Percentiles rank a stretch among this genome's conserved stretches.
Evolutionary conservation across 768 basidiomycete species (phyloP).

Genomic region (Amanita molliuscula): DNA sequence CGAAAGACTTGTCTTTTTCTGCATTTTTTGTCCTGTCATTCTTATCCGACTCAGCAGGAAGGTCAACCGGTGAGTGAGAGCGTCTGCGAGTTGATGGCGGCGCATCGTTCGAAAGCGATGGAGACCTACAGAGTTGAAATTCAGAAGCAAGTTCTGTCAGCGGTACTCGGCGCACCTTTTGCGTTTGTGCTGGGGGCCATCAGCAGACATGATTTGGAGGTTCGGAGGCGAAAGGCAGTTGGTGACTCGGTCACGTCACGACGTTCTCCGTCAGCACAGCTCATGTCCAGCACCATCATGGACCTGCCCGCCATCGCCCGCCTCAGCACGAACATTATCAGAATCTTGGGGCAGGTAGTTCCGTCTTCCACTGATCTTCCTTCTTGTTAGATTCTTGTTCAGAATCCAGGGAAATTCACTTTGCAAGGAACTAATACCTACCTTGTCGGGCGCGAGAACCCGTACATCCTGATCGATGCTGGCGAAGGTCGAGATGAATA

Average conservation of each 20-base stretch:
- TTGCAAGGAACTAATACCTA: constrained; percentile 93
- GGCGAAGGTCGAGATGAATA: constrained; percentile 68
- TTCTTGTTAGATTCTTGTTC: not conserved
- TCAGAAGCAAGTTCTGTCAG: not conserved
- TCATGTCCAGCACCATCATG: not conserved
- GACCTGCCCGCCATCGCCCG: not conserved
- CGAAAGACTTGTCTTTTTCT: constrained; percentile 37
- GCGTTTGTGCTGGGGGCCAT: constrained; percentile 30
- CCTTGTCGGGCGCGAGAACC: constrained; percentile 57
- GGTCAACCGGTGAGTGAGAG: constrained; percentile 30
- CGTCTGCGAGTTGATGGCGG: constrained; percentile 36
- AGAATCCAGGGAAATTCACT: constrained; percentile 88
- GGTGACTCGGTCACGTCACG: too few species aligned
- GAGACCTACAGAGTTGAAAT: constrained; percentile 9
- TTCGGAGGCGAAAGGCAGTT: too few species aligned
- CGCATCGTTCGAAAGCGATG: constrained; percentile 26
- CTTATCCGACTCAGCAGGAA: constrained; percentile 43
- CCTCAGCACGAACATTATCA: constrained; percentile 54
- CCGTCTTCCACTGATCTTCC: not conserved
- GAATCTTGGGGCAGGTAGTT: constrained; percentile 70
- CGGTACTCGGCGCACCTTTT: constrained; percentile 28
- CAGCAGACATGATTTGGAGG: constrained; percentile 26
- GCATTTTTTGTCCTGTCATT: constrained; percentile 23
- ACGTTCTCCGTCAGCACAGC: too few species aligned
- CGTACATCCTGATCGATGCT: constrained; percentile 76